Conservation (phyloP, 768 basidiomycete species). For the Hortiboletus campestris region DNA sequence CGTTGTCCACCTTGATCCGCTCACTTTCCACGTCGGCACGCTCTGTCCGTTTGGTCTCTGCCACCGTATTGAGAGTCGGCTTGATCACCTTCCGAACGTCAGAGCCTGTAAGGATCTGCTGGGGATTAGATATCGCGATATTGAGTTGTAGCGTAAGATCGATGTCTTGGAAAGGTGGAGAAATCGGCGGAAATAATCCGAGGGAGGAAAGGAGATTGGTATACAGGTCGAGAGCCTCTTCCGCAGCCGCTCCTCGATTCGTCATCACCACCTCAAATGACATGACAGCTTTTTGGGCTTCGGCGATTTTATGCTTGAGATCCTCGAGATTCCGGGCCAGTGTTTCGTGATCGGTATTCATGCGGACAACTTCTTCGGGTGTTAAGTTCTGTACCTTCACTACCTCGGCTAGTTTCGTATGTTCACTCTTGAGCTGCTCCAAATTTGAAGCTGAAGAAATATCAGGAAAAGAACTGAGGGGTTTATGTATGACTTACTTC, state of each 20-base stretch:
- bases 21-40: constrained; percentile 72
- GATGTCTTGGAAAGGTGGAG: constrained; percentile 65
- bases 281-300: constrained; percentile 70
- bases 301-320: constrained; percentile 70
- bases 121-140: constrained; percentile 67
- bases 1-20: constrained; percentile 77
- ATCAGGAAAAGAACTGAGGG: neutral
- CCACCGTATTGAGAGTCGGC: constrained; percentile 70
- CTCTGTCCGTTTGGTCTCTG: constrained; percentile 69
- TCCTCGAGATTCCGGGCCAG: constrained; percentile 73
- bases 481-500: constrained; percentile 40
- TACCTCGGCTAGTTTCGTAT: constrained; percentile 56
- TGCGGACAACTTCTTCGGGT: constrained; percentile 85
- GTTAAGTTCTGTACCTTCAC: constrained; percentile 88
- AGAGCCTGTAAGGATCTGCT: constrained; percentile 63
- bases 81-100: constrained; percentile 73
- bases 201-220: constrained; percentile 70
- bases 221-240: constrained; percentile 80
- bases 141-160: constrained; percentile 83
- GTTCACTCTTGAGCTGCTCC: constrained; percentile 62
- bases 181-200: constrained; percentile 73
- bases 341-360: constrained; percentile 87
- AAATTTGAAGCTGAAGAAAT: constrained; percentile 52
- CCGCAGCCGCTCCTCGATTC: constrained; percentile 75
- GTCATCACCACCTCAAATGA: constrained; percentile 82